Evolutionary conservation across 768 basidiomycete genomes (phyloP).

Genomic region (Pisolithus tinctorius): DNA sequence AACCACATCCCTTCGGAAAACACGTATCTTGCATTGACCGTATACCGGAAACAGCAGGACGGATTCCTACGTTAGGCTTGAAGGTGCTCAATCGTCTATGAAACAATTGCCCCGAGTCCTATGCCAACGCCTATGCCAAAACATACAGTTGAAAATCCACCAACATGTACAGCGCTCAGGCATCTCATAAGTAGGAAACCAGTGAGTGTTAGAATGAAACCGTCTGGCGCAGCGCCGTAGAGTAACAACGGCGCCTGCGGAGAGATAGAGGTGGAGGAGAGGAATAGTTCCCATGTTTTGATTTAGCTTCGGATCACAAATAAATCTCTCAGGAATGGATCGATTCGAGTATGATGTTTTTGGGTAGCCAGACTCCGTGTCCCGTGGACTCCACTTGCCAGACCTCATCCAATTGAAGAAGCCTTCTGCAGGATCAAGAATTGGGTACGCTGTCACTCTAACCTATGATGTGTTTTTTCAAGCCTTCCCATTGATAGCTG

Average conservation of each 20-base stretch:
- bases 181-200: slow-evolving; percentile 19
- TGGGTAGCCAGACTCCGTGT: slow-evolving; percentile 4
- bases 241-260: slow-evolving; percentile 17
- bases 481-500: too few species aligned
- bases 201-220: slow-evolving; percentile 18
- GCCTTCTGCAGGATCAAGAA: too few species aligned
- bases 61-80: background rate
- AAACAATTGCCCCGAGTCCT: slow-evolving; percentile 22
- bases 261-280: slow-evolving; percentile 8
- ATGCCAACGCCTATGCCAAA: slow-evolving; percentile 20
- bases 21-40: background rate
- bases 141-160: slow-evolving; percentile 23
- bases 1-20: too few species aligned
- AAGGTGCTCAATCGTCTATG: background rate
- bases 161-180: slow-evolving; percentile 18
- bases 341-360: slow-evolving; percentile 10
- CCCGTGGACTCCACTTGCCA: background rate
- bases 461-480: too few species aligned
- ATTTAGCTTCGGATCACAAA: background rate
- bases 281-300: background rate
- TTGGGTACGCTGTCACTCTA: too few species aligned
- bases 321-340: slow-evolving; percentile 5
- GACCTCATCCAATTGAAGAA: too few species aligned
- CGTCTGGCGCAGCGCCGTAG: slow-evolving; percentile 21
- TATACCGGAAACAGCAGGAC: background rate